A percentile compares a stretch with the other conserved stretches of the same genome.
phyloP scores from a whole-genome alignment of 2,329 filamentous ascomycete genomes.

The Monosporascus sp. region DNA sequence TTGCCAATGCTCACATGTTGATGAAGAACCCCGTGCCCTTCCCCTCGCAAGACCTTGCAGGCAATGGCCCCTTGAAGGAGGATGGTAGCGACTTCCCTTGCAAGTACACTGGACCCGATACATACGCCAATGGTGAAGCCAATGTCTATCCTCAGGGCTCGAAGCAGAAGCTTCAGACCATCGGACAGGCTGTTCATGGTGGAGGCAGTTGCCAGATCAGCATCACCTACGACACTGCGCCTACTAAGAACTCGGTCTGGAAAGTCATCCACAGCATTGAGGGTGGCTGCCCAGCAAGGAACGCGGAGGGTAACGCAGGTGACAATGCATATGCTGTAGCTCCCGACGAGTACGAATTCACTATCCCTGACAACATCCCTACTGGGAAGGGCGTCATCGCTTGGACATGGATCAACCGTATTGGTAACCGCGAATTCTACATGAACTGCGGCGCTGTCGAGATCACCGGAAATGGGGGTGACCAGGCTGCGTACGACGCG shows the following conservation, averaged over 20 bases:
- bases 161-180: conserved; percentile 56
- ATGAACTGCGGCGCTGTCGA: conserved; percentile 86
- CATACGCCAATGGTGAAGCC: conserved; percentile 38
- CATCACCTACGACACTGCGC: conserved; percentile 69
- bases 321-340: conserved; percentile 36
- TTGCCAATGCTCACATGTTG: conserved; percentile 68
- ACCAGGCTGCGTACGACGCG: conserved; percentile 46
- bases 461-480: conserved; percentile 50
- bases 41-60: conserved; percentile 20
- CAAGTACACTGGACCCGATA: conserved; percentile 51
- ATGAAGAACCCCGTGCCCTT: conserved; percentile 67
- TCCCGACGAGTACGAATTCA: conserved; percentile 61
- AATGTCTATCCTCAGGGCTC: conserved; percentile 63
- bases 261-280: conserved; percentile 86
- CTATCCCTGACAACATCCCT: conserved; percentile 64
- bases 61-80: conserved; percentile 59
- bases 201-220: conserved; percentile 90
- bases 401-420: conserved; percentile 92
- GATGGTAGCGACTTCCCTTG: conserved; percentile 74
- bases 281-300: conserved; percentile 72
- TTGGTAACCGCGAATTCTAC: conserved; percentile 95
- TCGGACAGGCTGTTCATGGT: conserved; percentile 73
- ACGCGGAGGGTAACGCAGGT: conserved; percentile 51
- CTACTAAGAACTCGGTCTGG: conserved; percentile 64
- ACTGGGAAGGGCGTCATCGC: conserved; percentile 75